Percentiles rank a stretch among this genome's conserved stretches.
Evolutionary conservation across 345 rosid species (phyloP).

Genomic region (Murraya koenigii): DNA sequence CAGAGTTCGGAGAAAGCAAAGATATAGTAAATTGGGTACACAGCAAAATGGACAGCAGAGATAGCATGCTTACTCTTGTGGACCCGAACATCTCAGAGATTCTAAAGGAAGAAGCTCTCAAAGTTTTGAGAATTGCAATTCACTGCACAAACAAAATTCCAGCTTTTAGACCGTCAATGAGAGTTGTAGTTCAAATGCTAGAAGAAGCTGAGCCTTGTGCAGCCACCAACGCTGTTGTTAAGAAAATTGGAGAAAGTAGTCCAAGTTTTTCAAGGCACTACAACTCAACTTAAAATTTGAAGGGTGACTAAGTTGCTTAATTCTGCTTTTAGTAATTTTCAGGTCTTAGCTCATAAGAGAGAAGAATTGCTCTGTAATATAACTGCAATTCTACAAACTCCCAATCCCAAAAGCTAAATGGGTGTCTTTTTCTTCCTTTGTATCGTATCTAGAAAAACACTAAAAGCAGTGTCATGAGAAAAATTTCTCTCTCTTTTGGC

Average conservation of each 20-base stretch:
- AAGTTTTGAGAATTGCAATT: slow-evolving; percentile 57
- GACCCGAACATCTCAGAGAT: slow-evolving; percentile 44
- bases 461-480: not conserved
- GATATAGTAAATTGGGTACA: slow-evolving; percentile 69
- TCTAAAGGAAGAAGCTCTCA: slow-evolving; percentile 49
- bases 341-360: not conserved
- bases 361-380: not conserved
- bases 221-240: slow-evolving; percentile 24
- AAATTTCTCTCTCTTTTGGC: not conserved
- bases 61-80: slow-evolving; percentile 39
- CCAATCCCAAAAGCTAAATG: not conserved
- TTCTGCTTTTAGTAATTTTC: not conserved
- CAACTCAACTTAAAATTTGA: not conserved
- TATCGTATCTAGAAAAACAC: not conserved
- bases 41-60: slow-evolving; percentile 36
- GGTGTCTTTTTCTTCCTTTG: not conserved
- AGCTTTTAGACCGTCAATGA: slow-evolving; percentile 65
- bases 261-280: not conserved
- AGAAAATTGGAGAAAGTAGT: slow-evolving; percentile 14
- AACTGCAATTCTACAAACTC: slow-evolving; percentile 4
- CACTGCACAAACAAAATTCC: slow-evolving; percentile 66
- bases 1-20: slow-evolving; percentile 60
- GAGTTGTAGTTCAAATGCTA: slow-evolving; percentile 75
- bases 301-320: not conserved
- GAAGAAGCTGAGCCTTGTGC: slow-evolving; percentile 55